phyloP scores from a whole-genome alignment of 2,329 filamentous ascomycete genomes.

The Helicocarpus griseus region DNA sequence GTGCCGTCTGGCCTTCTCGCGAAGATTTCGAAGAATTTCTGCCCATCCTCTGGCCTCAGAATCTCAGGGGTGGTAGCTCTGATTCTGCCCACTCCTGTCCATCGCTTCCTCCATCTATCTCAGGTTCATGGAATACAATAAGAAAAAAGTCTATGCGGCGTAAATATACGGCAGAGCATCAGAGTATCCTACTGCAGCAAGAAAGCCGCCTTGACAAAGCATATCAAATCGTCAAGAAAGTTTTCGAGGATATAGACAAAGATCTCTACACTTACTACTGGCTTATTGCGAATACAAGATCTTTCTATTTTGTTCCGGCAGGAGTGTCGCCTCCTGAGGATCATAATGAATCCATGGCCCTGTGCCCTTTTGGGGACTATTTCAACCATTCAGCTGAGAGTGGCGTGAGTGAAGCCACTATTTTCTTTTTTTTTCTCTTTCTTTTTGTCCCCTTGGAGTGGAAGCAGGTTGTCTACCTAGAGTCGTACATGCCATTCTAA shows the following conservation, averaged over 20 bases:
- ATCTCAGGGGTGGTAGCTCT: slow-evolving; percentile 19
- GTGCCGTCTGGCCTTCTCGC: slow-evolving; percentile 49
- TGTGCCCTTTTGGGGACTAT: slow-evolving; percentile 39
- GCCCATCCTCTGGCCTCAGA: slow-evolving; percentile 45
- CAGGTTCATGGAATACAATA: slow-evolving; percentile 25
- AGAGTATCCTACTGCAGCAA: slow-evolving; percentile 41
- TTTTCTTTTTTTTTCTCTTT: too few relatives aligned
- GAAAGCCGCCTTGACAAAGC: slow-evolving; percentile 42
- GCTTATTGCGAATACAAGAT: slow-evolving; percentile 52
- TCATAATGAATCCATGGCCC: slow-evolving; percentile 36
- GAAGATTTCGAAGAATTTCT: slow-evolving; percentile 50
- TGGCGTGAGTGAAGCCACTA: slow-evolving; percentile 31
- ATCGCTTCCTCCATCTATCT: slow-evolving; percentile 28
- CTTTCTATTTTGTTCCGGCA: slow-evolving; percentile 47
- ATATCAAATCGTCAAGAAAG: slow-evolving; percentile 36
- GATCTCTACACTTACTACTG: slow-evolving; percentile 46
- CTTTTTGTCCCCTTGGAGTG: too few relatives aligned
- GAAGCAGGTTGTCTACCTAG: not conserved
- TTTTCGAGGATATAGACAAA: slow-evolving; percentile 36
- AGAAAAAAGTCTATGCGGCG: slow-evolving; percentile 21
- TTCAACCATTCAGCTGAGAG: slow-evolving; percentile 37
- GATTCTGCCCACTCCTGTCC: slow-evolving; percentile 3
- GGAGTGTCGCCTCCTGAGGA: slow-evolving; percentile 28
- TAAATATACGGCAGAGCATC: slow-evolving; percentile 24
- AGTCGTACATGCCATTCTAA: not conserved